Evolutionary conservation across 2,329 filamentous ascomycete genomes (phyloP), one percentile per base, ranked within the genome.

Genomic region (Lasiodiplodia sp.): DNA sequence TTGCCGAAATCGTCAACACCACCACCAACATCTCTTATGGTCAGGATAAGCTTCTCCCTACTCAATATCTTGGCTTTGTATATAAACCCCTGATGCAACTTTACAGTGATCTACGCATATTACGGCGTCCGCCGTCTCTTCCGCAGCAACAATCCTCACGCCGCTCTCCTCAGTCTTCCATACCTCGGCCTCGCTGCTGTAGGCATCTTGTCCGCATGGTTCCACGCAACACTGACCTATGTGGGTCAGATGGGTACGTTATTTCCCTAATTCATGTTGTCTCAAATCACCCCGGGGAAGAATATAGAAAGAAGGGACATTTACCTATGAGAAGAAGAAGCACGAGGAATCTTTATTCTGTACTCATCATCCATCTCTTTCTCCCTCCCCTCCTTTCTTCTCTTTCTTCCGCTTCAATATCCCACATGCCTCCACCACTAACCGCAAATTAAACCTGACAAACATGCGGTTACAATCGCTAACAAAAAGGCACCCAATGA

Each of bases 1-100:
- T 87, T 58, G 86, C 83, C 38, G 85, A 87, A 71, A 84, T 87
- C 69, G 76, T 87, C 69, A 87, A 87, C 71, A 83, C 85, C 0
- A 70, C 87, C 57, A 86, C 84, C 3, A 87, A 86, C 70, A 64
- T 85, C 1, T 79, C 79, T 6, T 87, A 86, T 70, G 76, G 84
- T 86, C n/a, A 47, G 40, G 6, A 47, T n/a, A 10, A n/a, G 7
- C 18, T n/a, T 47, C 5, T 47, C 5, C 6, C 8, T 47, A 10
- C 18, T n/a, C 6, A 16, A 12, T n/a, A 18, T 47, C n/a, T n/a
- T 18, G 11, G 3, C n/a, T 8, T 47, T 47, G 3, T n/a, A 47
- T 4, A 28, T 28, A 28, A 28, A 5, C 28, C 28, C 18, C 40
- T 47, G 8, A 47, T n/a, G 7, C 40, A n/a, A 44, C 10, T 47